Evolutionary conservation across 23 red algal species (phyloP), one percentile per base, ranked within the genome.

Genomic region (Cyanidiococcus yangmingshanensis): DNA sequence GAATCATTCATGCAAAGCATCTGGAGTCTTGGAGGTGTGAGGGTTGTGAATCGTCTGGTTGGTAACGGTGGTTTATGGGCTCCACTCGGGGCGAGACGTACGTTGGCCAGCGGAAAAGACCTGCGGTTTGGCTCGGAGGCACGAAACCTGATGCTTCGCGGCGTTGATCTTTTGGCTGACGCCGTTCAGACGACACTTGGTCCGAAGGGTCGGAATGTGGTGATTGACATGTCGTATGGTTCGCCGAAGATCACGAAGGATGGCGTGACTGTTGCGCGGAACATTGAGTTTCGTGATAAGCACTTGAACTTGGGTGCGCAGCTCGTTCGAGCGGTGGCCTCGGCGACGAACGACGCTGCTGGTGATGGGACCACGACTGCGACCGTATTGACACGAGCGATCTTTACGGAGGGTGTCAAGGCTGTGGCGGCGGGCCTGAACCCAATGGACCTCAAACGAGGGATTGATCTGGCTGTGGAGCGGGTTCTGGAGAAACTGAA

Each of bases 211-310:
- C 80, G 93, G 2, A 97, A 97, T 50, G 93, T 97, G 51, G 85
- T 97, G 27, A 91, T 97, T 75, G 93, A 97, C 40, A 90, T 90
- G 82, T 58, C 57, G 16, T 97, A 86, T 79, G 93, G 93, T 7
- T 37, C 85, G n/a, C 93, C 93, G 32, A 87, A 97, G 86, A 97
- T 97, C 79, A 91, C 88, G n/a, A 97, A 97, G 58, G 93, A 97
- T 74, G 93, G 93, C 45, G 93, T 97, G 37, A 97, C 93, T 21
- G 88, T 97, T 2, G 93, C 93, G 1, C 84, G 86, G 54, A 91
- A 97, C 77, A 90, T 97, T 36, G 88, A 97, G 39, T 97, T 97
- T 74, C 82, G 80, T 35, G 93, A 97, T 50, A 91, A 89, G 77
- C 84, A 89, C 76, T 85, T 91, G 88, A 97, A 97, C 76, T 45